These are phyloP conservation scores for Anacardium occidentale DNA, from an alignment of 345 rosid species.

Conservation along the genomic window DNA sequence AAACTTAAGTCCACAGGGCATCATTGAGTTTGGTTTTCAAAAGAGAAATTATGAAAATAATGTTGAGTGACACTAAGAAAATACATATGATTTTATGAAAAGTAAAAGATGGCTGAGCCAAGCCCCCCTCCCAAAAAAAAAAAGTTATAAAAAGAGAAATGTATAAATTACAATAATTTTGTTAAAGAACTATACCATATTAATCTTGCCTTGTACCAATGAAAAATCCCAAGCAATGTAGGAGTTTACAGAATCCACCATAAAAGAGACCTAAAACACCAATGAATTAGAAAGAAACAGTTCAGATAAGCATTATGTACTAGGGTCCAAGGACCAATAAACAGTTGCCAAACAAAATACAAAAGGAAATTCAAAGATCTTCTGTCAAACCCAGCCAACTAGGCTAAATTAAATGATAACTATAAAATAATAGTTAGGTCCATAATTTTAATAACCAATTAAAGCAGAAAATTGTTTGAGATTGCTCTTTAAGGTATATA, in stretches of 20 bases:
- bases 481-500: neutral
- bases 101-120: neutral
- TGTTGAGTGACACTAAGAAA: too few species aligned
- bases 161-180: neutral
- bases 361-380: neutral
- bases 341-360: neutral
- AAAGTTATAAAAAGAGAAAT: conserved; percentile 15
- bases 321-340: neutral
- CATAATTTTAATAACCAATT: neutral
- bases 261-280: conserved; percentile 59
- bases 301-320: neutral
- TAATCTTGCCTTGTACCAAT: conserved; percentile 78
- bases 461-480: neutral
- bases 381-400: neutral
- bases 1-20: too few species aligned
- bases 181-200: conserved; percentile 51
- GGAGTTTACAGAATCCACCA: conserved; percentile 84
- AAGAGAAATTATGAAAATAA: too few species aligned
- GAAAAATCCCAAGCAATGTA: conserved; percentile 98
- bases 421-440: neutral
- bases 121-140: too few species aligned
- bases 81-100: too few species aligned
- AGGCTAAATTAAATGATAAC: neutral
- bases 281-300: conserved; percentile 6
- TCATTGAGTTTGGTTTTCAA: too few species aligned